Conservation (phyloP, 805 yeast genomes). For the Brettanomyces sp. region DNA sequence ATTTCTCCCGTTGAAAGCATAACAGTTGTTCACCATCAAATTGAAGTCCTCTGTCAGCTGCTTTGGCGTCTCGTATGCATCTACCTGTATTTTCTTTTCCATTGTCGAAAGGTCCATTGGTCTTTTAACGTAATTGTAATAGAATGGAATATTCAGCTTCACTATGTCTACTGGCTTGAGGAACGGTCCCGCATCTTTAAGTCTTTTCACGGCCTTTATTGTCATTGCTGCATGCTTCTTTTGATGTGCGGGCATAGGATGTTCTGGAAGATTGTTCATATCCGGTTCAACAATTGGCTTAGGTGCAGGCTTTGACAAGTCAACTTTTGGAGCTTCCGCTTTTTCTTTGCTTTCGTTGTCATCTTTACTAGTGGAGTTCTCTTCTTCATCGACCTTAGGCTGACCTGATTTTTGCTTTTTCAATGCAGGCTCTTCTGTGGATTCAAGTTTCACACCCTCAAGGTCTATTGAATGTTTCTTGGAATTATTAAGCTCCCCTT, state of each 20-base stretch:
- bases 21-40: slow-evolving; percentile 76
- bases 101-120: slow-evolving; percentile 95
- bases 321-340: slow-evolving; percentile 6
- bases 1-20: slow-evolving; percentile 74
- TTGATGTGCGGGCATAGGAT: slow-evolving; percentile 78
- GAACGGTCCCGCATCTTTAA: slow-evolving; percentile 90
- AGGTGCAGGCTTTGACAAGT: slow-evolving; percentile 53
- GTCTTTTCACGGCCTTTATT: slow-evolving; percentile 76
- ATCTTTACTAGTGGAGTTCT: slow-evolving; percentile 8
- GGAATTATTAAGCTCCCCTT: not conserved
- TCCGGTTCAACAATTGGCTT: slow-evolving; percentile 69
- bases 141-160: slow-evolving; percentile 82
- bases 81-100: slow-evolving; percentile 63
- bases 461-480: not conserved
- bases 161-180: slow-evolving; percentile 82
- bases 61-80: slow-evolving; percentile 64
- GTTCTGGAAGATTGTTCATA: slow-evolving; percentile 52
- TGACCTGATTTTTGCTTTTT: slow-evolving; percentile 4
- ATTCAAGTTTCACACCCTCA: not conserved
- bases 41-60: slow-evolving; percentile 72
- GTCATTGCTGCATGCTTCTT: slow-evolving; percentile 68
- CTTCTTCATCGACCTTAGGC: slow-evolving; percentile 4
- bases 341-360: slow-evolving; percentile 4
- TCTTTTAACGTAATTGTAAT: slow-evolving; percentile 68
- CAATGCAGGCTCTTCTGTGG: slow-evolving; percentile 7